These are phyloP conservation scores for Toxoplasma gondii DNA, from an alignment of 169 alveolate species.

Conservation along the genomic window DNA sequence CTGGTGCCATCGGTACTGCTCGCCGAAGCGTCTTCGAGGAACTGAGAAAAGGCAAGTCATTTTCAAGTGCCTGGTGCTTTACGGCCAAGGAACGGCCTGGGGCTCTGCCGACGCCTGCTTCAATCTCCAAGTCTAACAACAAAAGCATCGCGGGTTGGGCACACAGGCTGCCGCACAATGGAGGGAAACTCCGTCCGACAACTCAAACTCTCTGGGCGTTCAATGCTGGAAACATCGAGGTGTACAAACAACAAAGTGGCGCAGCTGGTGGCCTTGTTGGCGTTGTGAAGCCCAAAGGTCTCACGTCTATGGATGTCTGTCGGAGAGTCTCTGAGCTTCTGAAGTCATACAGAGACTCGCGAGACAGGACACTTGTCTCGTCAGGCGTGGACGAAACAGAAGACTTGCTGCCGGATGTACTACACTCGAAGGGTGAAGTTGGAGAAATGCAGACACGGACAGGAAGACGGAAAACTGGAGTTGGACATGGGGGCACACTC, in stretches of 20 bases:
- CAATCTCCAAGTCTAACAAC: too few species aligned
- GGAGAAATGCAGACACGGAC: background rate
- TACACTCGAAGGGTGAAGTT: background rate
- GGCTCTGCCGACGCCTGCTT: too few species aligned
- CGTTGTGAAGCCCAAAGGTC: background rate
- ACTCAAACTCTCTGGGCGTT: too few species aligned
- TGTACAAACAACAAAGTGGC: background rate
- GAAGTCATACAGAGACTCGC: background rate
- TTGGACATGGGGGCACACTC: conserved; percentile 64
- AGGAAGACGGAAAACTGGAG: conserved; percentile 1
- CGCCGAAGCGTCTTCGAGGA: too few species aligned
- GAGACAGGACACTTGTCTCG: background rate
- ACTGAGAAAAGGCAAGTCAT: too few species aligned
- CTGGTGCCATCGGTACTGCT: too few species aligned
- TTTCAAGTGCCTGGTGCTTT: too few species aligned
- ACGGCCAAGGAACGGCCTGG: too few species aligned
- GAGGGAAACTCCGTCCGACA: too few species aligned
- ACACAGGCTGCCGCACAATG: too few species aligned
- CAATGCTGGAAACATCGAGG: too few species aligned
- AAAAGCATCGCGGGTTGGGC: too few species aligned
- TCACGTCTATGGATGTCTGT: conserved; percentile 14
- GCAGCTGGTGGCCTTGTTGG: background rate
- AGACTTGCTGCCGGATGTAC: background rate
- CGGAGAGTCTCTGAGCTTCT: background rate
- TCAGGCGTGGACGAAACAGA: background rate